These are phyloP conservation scores for Paraphaeosphaeria minitans DNA, from an alignment of 2,329 filamentous ascomycete species.

Conservation along the genomic window DNA sequence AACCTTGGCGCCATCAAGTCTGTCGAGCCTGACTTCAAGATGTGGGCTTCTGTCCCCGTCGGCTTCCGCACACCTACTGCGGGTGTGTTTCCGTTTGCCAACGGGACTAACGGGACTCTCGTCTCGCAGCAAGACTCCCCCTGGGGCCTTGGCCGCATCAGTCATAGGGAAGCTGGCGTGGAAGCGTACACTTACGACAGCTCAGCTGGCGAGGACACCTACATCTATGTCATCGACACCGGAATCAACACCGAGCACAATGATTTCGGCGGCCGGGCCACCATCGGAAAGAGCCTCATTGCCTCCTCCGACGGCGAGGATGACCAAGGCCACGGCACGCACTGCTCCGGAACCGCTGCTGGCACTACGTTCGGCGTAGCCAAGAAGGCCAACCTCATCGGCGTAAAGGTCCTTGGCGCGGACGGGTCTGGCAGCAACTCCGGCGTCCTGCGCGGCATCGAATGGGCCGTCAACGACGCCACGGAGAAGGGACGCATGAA, in stretches of 20 bases:
- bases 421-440: slow-evolving; percentile 99
- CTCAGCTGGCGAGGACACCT: slow-evolving; percentile 93
- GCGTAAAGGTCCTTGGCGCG: slow-evolving; percentile 96
- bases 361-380: slow-evolving; percentile 99
- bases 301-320: slow-evolving; percentile 81
- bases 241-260: slow-evolving; percentile 93
- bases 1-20: slow-evolving; percentile 1
- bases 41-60: slow-evolving; percentile 3
- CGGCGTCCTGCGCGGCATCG: slow-evolving; percentile 97
- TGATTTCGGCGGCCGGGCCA: slow-evolving; percentile 94
- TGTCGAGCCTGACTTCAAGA: background rate
- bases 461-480: slow-evolving; percentile 90
- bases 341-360: slow-evolving; percentile 97
- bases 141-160: slow-evolving; percentile 99
- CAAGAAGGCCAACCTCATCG: slow-evolving; percentile 96
- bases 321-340: slow-evolving; percentile 97
- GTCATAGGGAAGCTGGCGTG: slow-evolving; percentile 84
- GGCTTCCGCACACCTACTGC: background rate
- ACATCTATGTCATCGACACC: slow-evolving; percentile 98
- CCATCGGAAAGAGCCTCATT: slow-evolving; percentile 97
- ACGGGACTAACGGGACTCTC: background rate
- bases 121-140: slow-evolving; percentile 82
- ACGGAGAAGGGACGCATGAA: slow-evolving; percentile 92
- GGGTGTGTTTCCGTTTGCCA: background rate
- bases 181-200: slow-evolving; percentile 96